Conservation (phyloP, 306 rosid species). For the Cucumis cinereus region DNA sequence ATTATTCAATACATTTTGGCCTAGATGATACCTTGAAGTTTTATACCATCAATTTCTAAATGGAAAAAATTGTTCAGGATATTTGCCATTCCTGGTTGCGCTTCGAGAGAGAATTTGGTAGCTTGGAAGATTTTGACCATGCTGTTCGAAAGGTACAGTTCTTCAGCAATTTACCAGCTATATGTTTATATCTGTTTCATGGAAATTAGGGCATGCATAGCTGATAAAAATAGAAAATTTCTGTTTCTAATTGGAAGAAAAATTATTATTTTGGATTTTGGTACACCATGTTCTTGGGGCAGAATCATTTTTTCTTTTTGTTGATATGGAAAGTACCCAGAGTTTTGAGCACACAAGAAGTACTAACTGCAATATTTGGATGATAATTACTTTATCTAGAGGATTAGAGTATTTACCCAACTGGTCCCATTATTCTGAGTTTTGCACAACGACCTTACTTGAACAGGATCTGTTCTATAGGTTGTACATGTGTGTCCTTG, state of each 20-base stretch:
- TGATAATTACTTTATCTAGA: background rate
- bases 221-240: background rate
- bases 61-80: constrained; percentile 74
- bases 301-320: background rate
- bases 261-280: background rate
- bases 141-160: constrained; percentile 59
- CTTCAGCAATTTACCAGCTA: background rate
- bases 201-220: background rate
- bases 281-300: background rate
- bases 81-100: constrained; percentile 83
- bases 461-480: too few relatives aligned
- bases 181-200: background rate
- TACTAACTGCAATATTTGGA: background rate
- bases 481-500: too few relatives aligned
- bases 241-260: background rate
- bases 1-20: constrained; percentile 28
- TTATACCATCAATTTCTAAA: constrained; percentile 15
- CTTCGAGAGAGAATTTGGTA: constrained; percentile 85
- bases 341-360: background rate
- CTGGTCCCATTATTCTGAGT: background rate
- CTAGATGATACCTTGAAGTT: constrained; percentile 64
- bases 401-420: background rate
- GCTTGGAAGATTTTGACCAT: constrained; percentile 66
- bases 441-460: too few relatives aligned
- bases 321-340: background rate